phyloP scores from a whole-genome alignment of 371 early-diverging fungal species.

The Fennellomyces sp. region DNA sequence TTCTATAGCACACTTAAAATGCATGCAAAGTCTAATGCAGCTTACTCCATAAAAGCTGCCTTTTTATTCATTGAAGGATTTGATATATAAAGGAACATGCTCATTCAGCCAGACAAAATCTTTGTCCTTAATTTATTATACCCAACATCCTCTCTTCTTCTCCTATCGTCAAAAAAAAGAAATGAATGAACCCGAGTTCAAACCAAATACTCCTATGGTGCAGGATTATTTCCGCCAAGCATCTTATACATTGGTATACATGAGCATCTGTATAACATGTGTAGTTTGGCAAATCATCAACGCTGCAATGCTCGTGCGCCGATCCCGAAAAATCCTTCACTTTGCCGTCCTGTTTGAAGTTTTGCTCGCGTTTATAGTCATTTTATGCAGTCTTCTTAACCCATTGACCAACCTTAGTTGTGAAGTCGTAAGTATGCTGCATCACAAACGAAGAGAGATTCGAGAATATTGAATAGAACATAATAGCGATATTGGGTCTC shows the following conservation, averaged over 20 bases:
- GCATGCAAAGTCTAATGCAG: too few relatives aligned
- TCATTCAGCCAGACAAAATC: too few relatives aligned
- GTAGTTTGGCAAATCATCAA: constrained; percentile 38
- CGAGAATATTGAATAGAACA: too few relatives aligned
- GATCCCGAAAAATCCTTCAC: constrained; percentile 33
- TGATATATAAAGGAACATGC: too few relatives aligned
- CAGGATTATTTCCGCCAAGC: too few relatives aligned
- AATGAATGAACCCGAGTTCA: background rate
- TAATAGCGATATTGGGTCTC: constrained; percentile 48
- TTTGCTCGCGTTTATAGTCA: constrained; percentile 29
- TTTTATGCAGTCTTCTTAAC: constrained; percentile 36
- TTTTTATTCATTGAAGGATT: too few relatives aligned
- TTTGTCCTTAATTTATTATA: too few relatives aligned
- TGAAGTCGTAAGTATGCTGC: constrained; percentile 31
- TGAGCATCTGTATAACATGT: constrained; percentile 41
- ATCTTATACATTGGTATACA: constrained; percentile 32
- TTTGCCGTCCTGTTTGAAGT: constrained; percentile 33
- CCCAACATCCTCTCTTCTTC: background rate
- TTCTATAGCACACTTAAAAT: too few relatives aligned
- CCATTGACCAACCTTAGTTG: constrained; percentile 33
- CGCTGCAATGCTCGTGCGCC: constrained; percentile 20
- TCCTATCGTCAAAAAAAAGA: background rate
- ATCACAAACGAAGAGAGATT: too few relatives aligned
- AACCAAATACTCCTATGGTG: too few relatives aligned
- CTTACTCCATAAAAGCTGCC: too few relatives aligned